Conservation (phyloP, 495 filamentous ascomycete species). For the Penicilliopsis zonata region DNA sequence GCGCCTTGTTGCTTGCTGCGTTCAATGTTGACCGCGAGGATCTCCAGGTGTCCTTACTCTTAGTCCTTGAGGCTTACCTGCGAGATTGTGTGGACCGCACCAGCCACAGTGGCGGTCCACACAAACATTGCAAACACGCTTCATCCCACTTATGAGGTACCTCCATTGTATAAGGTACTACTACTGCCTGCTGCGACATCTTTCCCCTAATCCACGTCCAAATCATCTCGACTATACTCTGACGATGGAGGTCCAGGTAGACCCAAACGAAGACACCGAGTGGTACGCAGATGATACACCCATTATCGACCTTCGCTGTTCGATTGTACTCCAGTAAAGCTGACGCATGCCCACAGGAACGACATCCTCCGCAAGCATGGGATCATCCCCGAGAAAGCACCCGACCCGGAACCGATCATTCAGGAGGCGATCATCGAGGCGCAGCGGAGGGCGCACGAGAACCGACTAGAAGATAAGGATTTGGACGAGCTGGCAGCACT, state of each 20-base stretch:
- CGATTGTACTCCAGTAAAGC: background rate
- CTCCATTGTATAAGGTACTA: background rate
- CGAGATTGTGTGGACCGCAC: constrained; percentile 28
- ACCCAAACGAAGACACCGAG: constrained; percentile 96
- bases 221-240: background rate
- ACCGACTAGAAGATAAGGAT: constrained; percentile 84
- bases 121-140: constrained; percentile 37
- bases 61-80: too few relatives aligned
- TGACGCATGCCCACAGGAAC: constrained; percentile 50
- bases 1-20: constrained; percentile 10
- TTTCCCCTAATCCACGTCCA: constrained; percentile 2
- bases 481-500: constrained; percentile 86
- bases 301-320: too few relatives aligned
- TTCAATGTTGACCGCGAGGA: constrained; percentile 2
- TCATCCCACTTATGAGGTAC: constrained; percentile 7
- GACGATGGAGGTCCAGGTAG: constrained; percentile 78
- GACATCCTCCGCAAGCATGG: constrained; percentile 96
- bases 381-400: constrained; percentile 90
- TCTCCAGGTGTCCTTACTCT: constrained; percentile 42
- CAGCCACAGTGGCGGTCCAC: constrained; percentile 15
- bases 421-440: constrained; percentile 89
- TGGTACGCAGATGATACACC: constrained; percentile 44
- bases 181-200: background rate
- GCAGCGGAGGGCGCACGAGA: constrained; percentile 69
- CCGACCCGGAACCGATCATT: constrained; percentile 85